Evolutionary conservation across 805 yeast genomes (phyloP).

Genomic region (Phaffomyces antillensis): DNA sequence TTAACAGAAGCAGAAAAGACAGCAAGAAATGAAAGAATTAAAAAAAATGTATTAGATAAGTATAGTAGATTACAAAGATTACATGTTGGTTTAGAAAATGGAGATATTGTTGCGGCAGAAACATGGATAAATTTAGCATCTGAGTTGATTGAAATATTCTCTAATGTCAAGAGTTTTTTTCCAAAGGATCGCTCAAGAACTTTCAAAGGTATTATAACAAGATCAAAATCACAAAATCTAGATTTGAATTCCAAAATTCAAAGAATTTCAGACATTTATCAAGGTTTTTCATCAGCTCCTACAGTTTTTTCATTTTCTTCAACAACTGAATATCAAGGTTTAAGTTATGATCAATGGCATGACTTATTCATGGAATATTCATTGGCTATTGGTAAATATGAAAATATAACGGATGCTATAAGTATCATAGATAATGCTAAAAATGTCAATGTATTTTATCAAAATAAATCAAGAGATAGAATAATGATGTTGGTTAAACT

Average conservation of each 20-base stretch:
- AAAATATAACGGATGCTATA: constrained; percentile 53
- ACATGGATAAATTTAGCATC: constrained; percentile 83
- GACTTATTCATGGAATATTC: constrained; percentile 75
- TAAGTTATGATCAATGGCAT: constrained; percentile 78
- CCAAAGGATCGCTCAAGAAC: constrained; percentile 65
- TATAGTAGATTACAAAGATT: constrained; percentile 49
- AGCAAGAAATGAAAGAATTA: constrained; percentile 52
- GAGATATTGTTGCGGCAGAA: constrained; percentile 53
- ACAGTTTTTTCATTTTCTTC: constrained; percentile 41
- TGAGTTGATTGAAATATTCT: constrained; percentile 77
- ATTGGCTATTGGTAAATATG: constrained; percentile 54
- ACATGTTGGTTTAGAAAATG: constrained; percentile 38
- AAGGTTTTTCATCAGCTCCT: constrained; percentile 39
- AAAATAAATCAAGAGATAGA: constrained; percentile 52
- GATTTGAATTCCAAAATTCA: constrained; percentile 69
- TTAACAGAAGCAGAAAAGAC: constrained; percentile 38
- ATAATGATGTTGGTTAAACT: constrained; percentile 59
- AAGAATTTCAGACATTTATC: constrained; percentile 57
- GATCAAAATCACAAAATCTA: constrained; percentile 53
- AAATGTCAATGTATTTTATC: constrained; percentile 71
- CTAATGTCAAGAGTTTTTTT: constrained; percentile 70
- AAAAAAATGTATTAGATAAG: constrained; percentile 48
- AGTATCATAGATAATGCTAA: constrained; percentile 68
- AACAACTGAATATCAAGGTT: constrained; percentile 61
- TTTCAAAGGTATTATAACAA: constrained; percentile 59